Evolutionary conservation across 169 alveolate genomes (phyloP).

Genomic region (Plasmodium cynomolgi): DNA sequence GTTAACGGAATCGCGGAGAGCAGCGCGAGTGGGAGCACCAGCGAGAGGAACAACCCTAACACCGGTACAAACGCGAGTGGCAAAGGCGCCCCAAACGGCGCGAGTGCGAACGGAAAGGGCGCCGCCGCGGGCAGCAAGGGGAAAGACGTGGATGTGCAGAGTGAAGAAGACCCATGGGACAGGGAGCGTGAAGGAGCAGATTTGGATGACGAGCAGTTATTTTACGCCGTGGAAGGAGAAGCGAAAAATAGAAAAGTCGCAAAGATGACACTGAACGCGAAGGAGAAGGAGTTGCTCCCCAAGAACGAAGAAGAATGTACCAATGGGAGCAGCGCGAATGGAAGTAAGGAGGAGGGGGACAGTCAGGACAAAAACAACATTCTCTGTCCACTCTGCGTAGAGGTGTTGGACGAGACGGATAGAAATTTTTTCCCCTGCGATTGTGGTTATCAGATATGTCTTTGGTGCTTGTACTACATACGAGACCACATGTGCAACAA

Average conservation of each 20-base stretch:
- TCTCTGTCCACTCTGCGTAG: slow-evolving; percentile 92
- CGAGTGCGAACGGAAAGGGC: not conserved
- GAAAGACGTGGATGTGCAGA: not conserved
- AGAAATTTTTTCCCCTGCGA: slow-evolving; percentile 91
- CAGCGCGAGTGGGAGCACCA: not conserved
- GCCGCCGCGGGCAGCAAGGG: not conserved
- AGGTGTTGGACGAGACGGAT: slow-evolving; percentile 92
- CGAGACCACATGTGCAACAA: slow-evolving; percentile 90
- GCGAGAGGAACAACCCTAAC: not conserved
- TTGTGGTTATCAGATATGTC: slow-evolving; percentile 93
- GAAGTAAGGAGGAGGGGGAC: slow-evolving; percentile 20
- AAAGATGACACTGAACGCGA: slow-evolving; percentile 8
- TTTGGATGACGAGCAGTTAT: not conserved
- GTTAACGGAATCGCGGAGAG: not conserved
- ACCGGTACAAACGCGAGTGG: not conserved
- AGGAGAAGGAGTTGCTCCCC: not conserved
- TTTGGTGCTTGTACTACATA: slow-evolving; percentile 92
- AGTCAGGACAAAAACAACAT: slow-evolving; percentile 33
- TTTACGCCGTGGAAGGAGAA: slow-evolving; percentile 2
- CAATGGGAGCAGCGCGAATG: not conserved
- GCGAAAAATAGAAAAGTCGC: slow-evolving; percentile 3
- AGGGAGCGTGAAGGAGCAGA: slow-evolving; percentile 12
- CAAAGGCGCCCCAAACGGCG: not conserved
- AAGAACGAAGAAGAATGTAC: not conserved
- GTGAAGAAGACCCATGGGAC: slow-evolving; percentile 21